Evolutionary conservation across 352 stramenopile species (phyloP).

Genomic region (Phytopythium oedochilum): DNA sequence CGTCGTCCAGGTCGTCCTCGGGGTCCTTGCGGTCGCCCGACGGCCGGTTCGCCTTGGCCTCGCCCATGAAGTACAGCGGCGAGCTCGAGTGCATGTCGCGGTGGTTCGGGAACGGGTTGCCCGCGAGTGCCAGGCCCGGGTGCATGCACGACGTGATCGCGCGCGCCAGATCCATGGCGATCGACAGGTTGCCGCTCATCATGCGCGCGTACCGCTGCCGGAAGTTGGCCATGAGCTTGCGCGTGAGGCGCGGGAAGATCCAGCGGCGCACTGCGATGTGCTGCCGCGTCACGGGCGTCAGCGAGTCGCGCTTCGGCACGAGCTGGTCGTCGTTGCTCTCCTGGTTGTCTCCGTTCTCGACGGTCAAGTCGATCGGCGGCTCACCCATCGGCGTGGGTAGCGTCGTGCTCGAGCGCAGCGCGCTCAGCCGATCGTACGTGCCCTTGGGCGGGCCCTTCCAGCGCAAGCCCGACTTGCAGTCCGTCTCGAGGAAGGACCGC

Average conservation of each 20-base stretch:
- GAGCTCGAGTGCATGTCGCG: slow-evolving; percentile 14
- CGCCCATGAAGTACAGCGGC: slow-evolving; percentile 35
- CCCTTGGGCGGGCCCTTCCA: slow-evolving; percentile 20
- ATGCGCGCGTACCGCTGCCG: slow-evolving; percentile 38
- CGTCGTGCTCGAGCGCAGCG: slow-evolving; percentile 7
- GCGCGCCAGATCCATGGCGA: slow-evolving; percentile 17
- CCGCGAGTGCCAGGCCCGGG: slow-evolving; percentile 19
- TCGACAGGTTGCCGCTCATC: slow-evolving; percentile 30
- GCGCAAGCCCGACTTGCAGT: slow-evolving; percentile 30
- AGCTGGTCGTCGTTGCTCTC: not conserved
- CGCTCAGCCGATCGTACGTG: slow-evolving; percentile 17
- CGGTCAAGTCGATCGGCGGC: not conserved
- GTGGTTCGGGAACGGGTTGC: slow-evolving; percentile 36
- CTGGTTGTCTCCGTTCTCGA: not conserved
- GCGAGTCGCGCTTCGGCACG: not conserved
- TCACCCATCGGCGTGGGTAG: not conserved
- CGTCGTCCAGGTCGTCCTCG: slow-evolving; percentile 10
- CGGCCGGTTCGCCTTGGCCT: slow-evolving; percentile 11
- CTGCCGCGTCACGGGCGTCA: slow-evolving; percentile 28
- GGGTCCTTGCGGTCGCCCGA: slow-evolving; percentile 1
- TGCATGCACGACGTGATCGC: slow-evolving; percentile 8
- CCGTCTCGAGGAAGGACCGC: slow-evolving; percentile 39
- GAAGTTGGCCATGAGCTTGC: slow-evolving; percentile 37
- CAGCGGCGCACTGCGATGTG: slow-evolving; percentile 40
- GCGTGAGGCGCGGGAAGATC: slow-evolving; percentile 38